Base-by-base conservation (phyloP, 306 rosid species). In the Dryas drummondii region DNA sequence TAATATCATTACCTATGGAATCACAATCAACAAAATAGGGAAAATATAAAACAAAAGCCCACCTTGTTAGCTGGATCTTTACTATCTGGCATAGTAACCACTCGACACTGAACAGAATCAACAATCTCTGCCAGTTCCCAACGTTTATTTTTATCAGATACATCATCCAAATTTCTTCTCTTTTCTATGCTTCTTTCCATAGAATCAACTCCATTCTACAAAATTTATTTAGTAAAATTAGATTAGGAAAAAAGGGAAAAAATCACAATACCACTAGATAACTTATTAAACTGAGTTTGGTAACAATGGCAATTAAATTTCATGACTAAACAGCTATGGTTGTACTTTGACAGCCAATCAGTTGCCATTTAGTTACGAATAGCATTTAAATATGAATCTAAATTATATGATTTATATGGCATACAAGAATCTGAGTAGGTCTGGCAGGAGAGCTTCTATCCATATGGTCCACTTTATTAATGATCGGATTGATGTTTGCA, bases 51-150 rank as follows among this genome's bases (percentile, higher is more conserved):
- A 22, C 1, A 8, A 77, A 67, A 65, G 62, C 84, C 74, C 72
- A 89, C 93, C 91, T 89, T 89, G 86, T 77, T 81, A 68, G 86
- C 79, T 51, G 93, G 56, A 77, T 85, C 93, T 63, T 81, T 73
- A 77, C 76, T 81, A 56, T 85, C 91, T 65, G 91, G 91, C 87
- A 89, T 75, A 57, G 78, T 83, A 77, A 76, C 91, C 69, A 84
- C 81, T 67, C 85, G 93, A 76, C 91, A 89, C 55, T 89, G 89
- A 73, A 44, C 85, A 62, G 88, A 67, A 75, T 89, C 91, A 74
- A 81, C 76, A 81, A 89, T 85, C 81, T 87, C 93, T 66, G 89
- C 65, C 80, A 83, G 85, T 64, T 89, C 89, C 91, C 93, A 89
- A 50, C 88, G 79, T 72, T 83, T 89, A 72, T 74, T 58, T 73